phyloP scores from a whole-genome alignment of 805 yeast species.

The Candida ponderosae region DNA sequence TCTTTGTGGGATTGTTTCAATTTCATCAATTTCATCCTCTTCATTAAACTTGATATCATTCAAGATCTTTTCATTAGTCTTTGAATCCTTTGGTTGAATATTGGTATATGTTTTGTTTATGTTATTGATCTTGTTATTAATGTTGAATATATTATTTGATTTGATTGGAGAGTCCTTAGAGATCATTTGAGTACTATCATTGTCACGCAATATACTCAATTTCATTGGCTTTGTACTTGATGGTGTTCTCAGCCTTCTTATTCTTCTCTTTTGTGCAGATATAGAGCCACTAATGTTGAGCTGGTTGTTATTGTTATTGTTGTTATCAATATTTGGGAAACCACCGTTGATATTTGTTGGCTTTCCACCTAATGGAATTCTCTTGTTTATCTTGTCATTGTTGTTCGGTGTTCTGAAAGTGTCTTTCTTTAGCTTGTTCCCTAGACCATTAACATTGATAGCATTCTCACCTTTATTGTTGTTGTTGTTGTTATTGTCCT shows the following conservation, averaged over 20 bases:
- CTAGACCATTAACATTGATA: background rate
- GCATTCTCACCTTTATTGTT: background rate
- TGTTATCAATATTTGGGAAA: background rate
- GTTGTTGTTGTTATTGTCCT: background rate
- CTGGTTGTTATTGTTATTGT: background rate
- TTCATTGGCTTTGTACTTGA: conserved; percentile 11
- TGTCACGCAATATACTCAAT: conserved; percentile 25
- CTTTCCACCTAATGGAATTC: conserved; percentile 21
- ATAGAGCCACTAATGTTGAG: background rate
- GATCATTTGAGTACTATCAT: conserved; percentile 13
- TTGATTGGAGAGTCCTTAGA: conserved; percentile 5
- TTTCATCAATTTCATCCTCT: conserved; percentile 27
- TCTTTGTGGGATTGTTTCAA: conserved; percentile 40
- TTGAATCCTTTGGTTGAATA: conserved; percentile 3
- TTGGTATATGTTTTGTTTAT: background rate
- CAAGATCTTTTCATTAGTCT: too few species aligned
- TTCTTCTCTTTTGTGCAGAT: conserved; percentile 7
- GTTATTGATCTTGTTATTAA: conserved; percentile 10
- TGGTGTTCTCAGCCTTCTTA: conserved; percentile 13
- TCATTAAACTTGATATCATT: too few species aligned
- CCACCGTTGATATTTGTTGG: conserved; percentile 9
- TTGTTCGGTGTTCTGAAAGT: conserved; percentile 7
- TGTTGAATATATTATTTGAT: conserved; percentile 5
- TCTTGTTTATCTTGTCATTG: conserved; percentile 1
- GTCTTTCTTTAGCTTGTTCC: conserved; percentile 1